These are phyloP conservation scores for Candida sanyaensis DNA, from an alignment of 1,139 yeast genomes.

Conservation along the genomic window DNA sequence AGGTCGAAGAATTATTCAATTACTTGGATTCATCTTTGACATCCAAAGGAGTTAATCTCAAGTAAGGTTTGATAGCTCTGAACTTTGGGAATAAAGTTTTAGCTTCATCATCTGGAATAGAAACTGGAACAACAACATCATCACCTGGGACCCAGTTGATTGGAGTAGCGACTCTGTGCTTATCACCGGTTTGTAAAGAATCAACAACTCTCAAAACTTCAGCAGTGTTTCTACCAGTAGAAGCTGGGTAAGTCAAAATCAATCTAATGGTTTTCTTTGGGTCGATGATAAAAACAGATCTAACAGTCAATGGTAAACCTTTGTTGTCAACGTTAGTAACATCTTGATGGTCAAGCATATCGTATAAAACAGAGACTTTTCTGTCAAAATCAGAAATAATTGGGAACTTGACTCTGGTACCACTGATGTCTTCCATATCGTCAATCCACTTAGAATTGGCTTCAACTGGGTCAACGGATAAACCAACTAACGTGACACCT, in stretches of 20 bases:
- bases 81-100: conserved; percentile 72
- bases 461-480: conserved; percentile 70
- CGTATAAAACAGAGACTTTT: conserved; percentile 67
- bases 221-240: conserved; percentile 87
- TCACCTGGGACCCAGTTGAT: conserved; percentile 87
- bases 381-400: conserved; percentile 77
- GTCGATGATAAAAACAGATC: conserved; percentile 83
- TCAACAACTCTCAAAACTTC: conserved; percentile 82
- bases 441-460: conserved; percentile 80
- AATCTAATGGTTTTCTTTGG: conserved; percentile 75
- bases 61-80: conserved; percentile 77
- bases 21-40: conserved; percentile 2
- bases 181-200: conserved; percentile 76
- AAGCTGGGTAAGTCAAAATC: conserved; percentile 78
- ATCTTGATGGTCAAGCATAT: conserved; percentile 85
- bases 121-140: conserved; percentile 81
- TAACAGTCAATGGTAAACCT: conserved; percentile 73
- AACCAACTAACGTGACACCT: conserved; percentile 74
- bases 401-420: conserved; percentile 69
- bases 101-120: conserved; percentile 71
- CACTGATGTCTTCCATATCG: conserved; percentile 79
- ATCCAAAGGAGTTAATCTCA: conserved; percentile 45
- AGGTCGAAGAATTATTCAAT: too few relatives aligned
- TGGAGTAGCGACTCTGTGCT: conserved; percentile 74
- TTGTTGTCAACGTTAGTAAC: conserved; percentile 75